phyloP scores from a whole-genome alignment of 805 yeast genomes.

The Maudiozyma serrabonitensis region DNA sequence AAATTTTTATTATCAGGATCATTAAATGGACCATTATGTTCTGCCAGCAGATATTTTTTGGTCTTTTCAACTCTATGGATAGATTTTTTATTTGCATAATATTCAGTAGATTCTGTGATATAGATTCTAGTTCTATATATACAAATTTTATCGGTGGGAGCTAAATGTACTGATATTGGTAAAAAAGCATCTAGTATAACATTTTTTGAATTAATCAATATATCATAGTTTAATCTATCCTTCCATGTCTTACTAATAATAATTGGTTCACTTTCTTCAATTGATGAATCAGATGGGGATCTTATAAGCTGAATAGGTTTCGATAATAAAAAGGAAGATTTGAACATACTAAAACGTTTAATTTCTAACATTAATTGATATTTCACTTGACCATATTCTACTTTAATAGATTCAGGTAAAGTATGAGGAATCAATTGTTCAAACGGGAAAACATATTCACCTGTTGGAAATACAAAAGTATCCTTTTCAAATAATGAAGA shows the following conservation, averaged over 20 bases:
- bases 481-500: constrained; percentile 4
- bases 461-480: constrained; percentile 53
- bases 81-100: constrained; percentile 64
- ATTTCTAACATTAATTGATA: constrained; percentile 60
- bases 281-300: constrained; percentile 61
- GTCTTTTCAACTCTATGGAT: constrained; percentile 88
- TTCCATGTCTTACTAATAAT: constrained; percentile 88
- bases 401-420: constrained; percentile 66
- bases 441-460: constrained; percentile 84
- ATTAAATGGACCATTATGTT: constrained; percentile 53
- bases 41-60: constrained; percentile 65
- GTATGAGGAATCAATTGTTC: constrained; percentile 79
- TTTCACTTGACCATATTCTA: constrained; percentile 68
- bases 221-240: constrained; percentile 77
- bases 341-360: constrained; percentile 76
- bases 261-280: constrained; percentile 87
- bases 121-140: constrained; percentile 77
- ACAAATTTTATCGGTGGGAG: constrained; percentile 77
- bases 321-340: constrained; percentile 49
- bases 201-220: constrained; percentile 78
- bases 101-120: constrained; percentile 79
- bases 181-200: constrained; percentile 71
- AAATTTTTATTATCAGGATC: constrained; percentile 11
- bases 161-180: constrained; percentile 73
- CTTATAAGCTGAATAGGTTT: constrained; percentile 59